A percentile compares a stretch with the other conserved stretches of the same genome.
Conservation (phyloP, 108 stramenopile genomes). For the Stephanodiscus triporus region DNA sequence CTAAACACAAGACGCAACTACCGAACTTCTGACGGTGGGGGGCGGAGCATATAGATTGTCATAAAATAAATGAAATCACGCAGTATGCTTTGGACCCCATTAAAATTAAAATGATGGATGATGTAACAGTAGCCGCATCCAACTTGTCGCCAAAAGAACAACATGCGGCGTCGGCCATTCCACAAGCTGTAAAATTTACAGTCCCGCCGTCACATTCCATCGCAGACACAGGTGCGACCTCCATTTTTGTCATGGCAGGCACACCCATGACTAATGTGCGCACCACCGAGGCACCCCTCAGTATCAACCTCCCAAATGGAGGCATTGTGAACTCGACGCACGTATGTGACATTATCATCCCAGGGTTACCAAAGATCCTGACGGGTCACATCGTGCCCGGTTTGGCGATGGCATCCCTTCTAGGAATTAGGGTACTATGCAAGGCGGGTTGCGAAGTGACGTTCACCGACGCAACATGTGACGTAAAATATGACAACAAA, state of each 20-base stretch:
- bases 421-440: slow-evolving; percentile 2
- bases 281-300: background rate
- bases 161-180: too few relatives aligned
- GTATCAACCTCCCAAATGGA: slow-evolving; percentile 26
- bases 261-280: slow-evolving; percentile 7
- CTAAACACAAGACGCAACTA: too few relatives aligned
- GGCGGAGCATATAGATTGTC: too few relatives aligned
- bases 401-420: background rate
- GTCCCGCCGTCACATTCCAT: background rate
- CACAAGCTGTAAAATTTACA: too few relatives aligned
- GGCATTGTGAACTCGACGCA: slow-evolving; percentile 22
- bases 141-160: too few relatives aligned
- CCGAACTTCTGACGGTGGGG: too few relatives aligned
- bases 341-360: slow-evolving; percentile 19
- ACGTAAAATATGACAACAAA: slow-evolving; percentile 8
- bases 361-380: background rate
- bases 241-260: slow-evolving; percentile 5
- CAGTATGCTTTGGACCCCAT: too few relatives aligned
- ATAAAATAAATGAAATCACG: too few relatives aligned
- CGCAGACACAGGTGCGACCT: slow-evolving; percentile 24
- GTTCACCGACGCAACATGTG: slow-evolving; percentile 13
- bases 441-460: slow-evolving; percentile 18
- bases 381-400: background rate
- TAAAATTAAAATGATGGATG: too few relatives aligned
- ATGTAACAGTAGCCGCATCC: too few relatives aligned